A percentile compares a stretch with the other conserved stretches of the same genome.
These are phyloP conservation scores for Cryptococcus sp. DNA, from an alignment of 1,284 basidiomycete genomes.

Conservation along the genomic window DNA sequence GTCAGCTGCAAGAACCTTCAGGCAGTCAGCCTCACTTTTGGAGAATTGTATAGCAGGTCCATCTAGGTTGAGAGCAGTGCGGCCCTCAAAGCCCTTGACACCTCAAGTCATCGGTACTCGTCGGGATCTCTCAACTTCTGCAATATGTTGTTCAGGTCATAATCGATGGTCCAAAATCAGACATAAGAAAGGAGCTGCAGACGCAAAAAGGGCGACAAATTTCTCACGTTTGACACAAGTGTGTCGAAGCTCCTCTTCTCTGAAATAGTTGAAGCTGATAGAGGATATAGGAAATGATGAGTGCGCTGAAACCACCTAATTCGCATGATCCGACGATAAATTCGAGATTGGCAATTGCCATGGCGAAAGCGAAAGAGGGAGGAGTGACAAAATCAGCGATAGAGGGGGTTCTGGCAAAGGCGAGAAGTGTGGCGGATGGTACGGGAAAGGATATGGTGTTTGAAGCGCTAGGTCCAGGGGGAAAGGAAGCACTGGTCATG, in stretches of 20 bases:
- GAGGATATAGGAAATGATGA: conserved; percentile 48
- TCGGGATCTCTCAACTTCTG: neutral
- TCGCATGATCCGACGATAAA: conserved; percentile 65
- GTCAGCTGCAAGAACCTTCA: no score
- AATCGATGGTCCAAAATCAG: conserved; percentile 77
- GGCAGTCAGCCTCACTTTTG: no score
- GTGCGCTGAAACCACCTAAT: conserved; percentile 62
- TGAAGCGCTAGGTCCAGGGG: conserved; percentile 63
- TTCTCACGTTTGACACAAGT: conserved; percentile 62
- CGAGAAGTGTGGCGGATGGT: conserved; percentile 28
- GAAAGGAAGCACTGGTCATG: conserved; percentile 70
- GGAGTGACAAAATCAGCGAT: conserved; percentile 75
- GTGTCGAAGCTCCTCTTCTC: conserved; percentile 29
- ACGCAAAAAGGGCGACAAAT: conserved; percentile 60
- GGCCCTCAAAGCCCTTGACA: no score
- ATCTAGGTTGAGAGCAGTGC: no score
- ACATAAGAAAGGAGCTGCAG: conserved; percentile 68
- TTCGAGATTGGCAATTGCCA: conserved; percentile 56
- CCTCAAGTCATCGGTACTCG: no score
- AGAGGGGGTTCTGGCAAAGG: conserved; percentile 62
- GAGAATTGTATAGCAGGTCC: no score
- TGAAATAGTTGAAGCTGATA: no score
- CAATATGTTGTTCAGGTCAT: conserved; percentile 21
- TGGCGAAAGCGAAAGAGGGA: conserved; percentile 60
- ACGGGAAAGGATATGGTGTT: conserved; percentile 52